Conservation (phyloP, 495 filamentous ascomycete genomes). For the Parathielavia hyrcaniae region DNA sequence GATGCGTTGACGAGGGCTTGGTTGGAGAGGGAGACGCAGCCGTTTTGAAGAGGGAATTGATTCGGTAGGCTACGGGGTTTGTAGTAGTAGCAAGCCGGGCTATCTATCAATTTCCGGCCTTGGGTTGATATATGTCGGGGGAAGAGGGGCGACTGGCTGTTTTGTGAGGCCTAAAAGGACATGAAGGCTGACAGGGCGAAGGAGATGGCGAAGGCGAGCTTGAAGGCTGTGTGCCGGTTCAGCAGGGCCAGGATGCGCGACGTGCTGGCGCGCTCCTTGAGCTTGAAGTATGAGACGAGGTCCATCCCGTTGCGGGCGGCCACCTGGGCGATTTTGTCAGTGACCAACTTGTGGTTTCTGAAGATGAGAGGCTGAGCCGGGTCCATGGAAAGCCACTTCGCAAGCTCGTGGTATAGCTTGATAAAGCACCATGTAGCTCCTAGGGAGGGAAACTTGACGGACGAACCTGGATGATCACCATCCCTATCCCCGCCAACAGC, state of each 20-base stretch:
- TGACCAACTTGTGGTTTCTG: neutral
- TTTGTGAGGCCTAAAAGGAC: constrained; percentile 42
- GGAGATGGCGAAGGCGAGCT: constrained; percentile 67
- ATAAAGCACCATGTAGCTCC: neutral
- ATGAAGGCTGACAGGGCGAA: constrained; percentile 75
- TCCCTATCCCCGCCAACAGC: constrained; percentile 61
- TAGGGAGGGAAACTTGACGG: neutral
- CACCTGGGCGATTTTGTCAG: constrained; percentile 43
- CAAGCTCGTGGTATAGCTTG: too few species aligned
- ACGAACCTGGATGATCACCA: constrained; percentile 66
- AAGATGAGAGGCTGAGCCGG: neutral
- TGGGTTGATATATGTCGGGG: neutral
- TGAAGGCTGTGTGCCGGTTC: constrained; percentile 65
- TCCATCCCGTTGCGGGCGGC: constrained; percentile 69
- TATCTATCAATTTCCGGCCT: neutral
- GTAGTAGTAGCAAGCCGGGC: too few species aligned
- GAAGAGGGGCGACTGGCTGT: neutral
- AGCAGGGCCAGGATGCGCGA: constrained; percentile 56
- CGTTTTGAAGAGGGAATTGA: constrained; percentile 30
- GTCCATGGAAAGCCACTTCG: too few species aligned
- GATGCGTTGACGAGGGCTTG: constrained; percentile 64
- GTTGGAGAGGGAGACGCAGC: constrained; percentile 77
- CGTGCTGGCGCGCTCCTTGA: constrained; percentile 36
- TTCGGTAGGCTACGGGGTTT: neutral
- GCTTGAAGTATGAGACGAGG: constrained; percentile 39